Evolutionary conservation across 1,284 basidiomycete genomes (phyloP).

Genomic region (Exobasidium rhododendri): DNA sequence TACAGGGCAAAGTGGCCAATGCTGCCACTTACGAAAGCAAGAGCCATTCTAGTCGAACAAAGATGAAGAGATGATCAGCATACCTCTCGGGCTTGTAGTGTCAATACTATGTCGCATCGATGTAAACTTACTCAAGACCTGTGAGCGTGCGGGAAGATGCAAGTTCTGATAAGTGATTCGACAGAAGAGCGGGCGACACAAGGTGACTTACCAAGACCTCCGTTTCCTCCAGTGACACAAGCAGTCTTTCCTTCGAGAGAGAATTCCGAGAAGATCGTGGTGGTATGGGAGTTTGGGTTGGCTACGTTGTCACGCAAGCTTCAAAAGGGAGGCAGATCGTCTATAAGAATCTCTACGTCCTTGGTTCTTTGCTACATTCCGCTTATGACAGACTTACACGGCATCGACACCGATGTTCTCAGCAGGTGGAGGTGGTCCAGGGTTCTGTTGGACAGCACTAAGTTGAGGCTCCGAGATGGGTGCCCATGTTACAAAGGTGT

Average conservation of each 20-base stretch:
- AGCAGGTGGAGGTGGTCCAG: constrained; percentile 45
- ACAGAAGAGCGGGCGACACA: neutral
- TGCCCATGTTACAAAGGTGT: constrained; percentile 16
- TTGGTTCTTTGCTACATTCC: neutral
- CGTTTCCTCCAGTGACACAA: constrained; percentile 63
- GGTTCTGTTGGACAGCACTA: constrained; percentile 30
- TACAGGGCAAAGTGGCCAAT: neutral
- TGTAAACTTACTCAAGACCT: constrained; percentile 9
- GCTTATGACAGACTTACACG: no score
- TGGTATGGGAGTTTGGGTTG: constrained; percentile 45
- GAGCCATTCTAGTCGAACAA: constrained; percentile 10
- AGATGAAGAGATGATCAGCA: neutral
- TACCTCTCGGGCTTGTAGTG: no score
- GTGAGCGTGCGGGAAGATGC: neutral
- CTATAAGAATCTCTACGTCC: neutral
- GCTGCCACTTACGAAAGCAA: constrained; percentile 15
- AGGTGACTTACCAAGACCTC: constrained; percentile 64
- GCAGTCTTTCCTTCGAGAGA: constrained; percentile 70
- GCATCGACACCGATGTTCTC: constrained; percentile 53
- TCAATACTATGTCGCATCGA: neutral
- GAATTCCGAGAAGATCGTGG: constrained; percentile 68
- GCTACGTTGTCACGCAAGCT: constrained; percentile 40
- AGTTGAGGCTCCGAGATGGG: constrained; percentile 16
- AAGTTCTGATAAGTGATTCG: neutral
- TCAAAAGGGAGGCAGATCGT: neutral